Base-by-base conservation (phyloP, 139 green algal species). In the Closterium sp. region DNA sequence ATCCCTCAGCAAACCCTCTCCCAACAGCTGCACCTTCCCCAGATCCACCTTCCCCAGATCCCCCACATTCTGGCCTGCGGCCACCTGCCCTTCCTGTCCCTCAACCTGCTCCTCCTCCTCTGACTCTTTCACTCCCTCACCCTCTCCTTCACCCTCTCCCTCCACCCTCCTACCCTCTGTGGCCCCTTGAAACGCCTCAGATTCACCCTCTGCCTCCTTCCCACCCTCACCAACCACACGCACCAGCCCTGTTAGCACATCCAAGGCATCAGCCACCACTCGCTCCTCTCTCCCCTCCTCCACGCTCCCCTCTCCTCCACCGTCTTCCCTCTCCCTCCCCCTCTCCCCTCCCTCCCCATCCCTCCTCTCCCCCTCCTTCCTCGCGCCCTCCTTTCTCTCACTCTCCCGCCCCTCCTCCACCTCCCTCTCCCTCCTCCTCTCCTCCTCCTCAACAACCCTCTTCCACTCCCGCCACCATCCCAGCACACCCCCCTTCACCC, bases 401-500 rank as follows among this genome's bases (percentile, higher is more conserved):
- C 55, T 19, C 55, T 66, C 43, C 43, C 4, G 16, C 55, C 23
- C 55, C 55, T 76, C 55, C 55, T 19, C 25, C 55, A 28, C 55
- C 55, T 19, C 25, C 55, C 25, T 19, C 55, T 19, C 4, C 55
- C 16, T 19, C 55, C 55, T 76, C 55, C 55, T 76, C 55, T 19
- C 55, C 55, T 76, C 55, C 55, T 76, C 55, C 5, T 76, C 55
- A 16, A 76, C 55, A 28, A 76, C 55, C 55, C 55, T 76, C 1
- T 76, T 76, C 55, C 55, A 76, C 55, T 76, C 55, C 55, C 16
- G 55, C 55, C 55, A 76, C 55, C 55, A 76, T 19, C 55, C 89
- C 31, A 91, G 2, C 34, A 91, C 84, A 16, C 25, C 21, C 23
- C 91, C 91, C 21, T 86, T n/a, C 85, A 81, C 91, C 84, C 90